Percentiles rank a stretch among this genome's conserved stretches.
These are phyloP conservation scores for Kodamaea laetipori DNA, from an alignment of 805 yeast species.

Conservation along the genomic window DNA sequence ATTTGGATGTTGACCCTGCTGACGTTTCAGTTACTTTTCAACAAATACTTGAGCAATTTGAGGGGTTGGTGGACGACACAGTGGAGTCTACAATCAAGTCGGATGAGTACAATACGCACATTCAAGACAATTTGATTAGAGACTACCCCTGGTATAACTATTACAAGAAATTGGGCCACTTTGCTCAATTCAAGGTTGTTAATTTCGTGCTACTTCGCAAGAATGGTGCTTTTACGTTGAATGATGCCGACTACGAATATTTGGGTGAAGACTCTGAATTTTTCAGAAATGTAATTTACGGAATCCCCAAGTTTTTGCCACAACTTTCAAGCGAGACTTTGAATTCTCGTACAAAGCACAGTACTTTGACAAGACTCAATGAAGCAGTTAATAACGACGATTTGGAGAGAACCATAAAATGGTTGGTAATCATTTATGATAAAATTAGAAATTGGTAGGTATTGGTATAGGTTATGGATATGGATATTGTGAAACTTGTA, in stretches of 20 bases:
- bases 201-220: constrained; percentile 52
- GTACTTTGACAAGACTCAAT: constrained; percentile 26
- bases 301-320: constrained; percentile 20
- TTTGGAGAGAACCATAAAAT: constrained; percentile 25
- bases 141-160: constrained; percentile 82
- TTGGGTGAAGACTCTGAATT: constrained; percentile 18
- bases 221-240: constrained; percentile 31
- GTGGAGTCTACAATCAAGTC: neutral
- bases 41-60: neutral
- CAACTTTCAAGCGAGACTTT: constrained; percentile 9
- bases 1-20: neutral
- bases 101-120: constrained; percentile 32
- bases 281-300: constrained; percentile 26
- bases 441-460: constrained; percentile 21
- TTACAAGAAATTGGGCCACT: constrained; percentile 58
- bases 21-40: neutral
- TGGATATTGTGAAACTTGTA: neutral
- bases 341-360: constrained; percentile 14
- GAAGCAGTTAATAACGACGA: constrained; percentile 24
- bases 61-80: neutral
- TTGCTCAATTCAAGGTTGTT: constrained; percentile 55
- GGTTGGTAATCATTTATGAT: constrained; percentile 27
- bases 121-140: constrained; percentile 52
- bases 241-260: constrained; percentile 21
- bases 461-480: neutral